Evolutionary conservation across 164 flowering plant genomes (phyloP), one percentile per base, ranked within the genome.

Genomic region (Kingdonia uniflora): DNA sequence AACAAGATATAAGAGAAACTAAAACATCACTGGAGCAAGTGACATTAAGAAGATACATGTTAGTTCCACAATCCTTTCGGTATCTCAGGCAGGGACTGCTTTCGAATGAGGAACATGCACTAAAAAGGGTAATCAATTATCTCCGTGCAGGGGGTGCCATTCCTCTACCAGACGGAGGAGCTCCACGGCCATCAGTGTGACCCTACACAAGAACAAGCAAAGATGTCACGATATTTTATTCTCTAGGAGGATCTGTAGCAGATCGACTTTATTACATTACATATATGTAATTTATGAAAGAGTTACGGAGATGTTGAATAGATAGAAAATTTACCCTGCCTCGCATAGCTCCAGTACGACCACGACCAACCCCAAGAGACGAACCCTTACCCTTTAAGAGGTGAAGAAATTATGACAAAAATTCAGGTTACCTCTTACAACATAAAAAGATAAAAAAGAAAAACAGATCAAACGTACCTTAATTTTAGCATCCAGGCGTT

Each of bases 301-400:
- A 0, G 20, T 7, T 12, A 53, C 5, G 38, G 2, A 5, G 29
- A 8, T 1, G 23, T 5, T 40, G 11, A 16, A 25, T 8, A 25
- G 11, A 42, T 20, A 54, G 37, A 54, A 43, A 29, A 29, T 81
- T 74, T 72, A 84, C 95, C 54, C 81, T 80, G 33, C 88, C 85
- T 11, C 92, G 85, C 92, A 84, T 84, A 38, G 88, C 95, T 58
- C 78, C 88, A 56, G 87, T 88, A 58, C 95, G 84, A 15, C 95
- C 95, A 53, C 92, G 82, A 20, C 95, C 89, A 65, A 84, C 91
- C 61, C 88, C 95, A 54, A 86, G 72, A 41, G 84, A 63, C 37
- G 91, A 73, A 33, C 91, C 83, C 74, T 84, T 87, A 40, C 95
- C 95, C 95, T 86, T 33, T 61, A 68, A 59, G 49, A 59, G 63